These are phyloP conservation scores for Camelina neglecta DNA, from an alignment of 345 rosid species.

Conservation along the genomic window DNA sequence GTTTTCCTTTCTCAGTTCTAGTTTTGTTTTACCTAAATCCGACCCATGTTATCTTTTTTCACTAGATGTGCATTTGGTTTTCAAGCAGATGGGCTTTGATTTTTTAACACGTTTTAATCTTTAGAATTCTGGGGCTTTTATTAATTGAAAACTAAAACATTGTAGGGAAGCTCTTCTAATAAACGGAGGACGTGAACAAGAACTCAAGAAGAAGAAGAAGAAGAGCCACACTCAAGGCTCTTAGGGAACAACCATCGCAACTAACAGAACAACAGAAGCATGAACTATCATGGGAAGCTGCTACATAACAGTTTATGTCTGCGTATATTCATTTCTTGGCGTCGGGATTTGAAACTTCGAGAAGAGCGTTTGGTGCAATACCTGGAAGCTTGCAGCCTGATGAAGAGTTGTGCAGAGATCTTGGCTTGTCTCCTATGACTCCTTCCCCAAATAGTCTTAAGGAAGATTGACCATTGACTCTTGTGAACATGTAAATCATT, in stretches of 20 bases:
- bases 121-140: too few relatives aligned
- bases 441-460: conserved; percentile 33
- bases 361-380: conserved; percentile 82
- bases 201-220: too few relatives aligned
- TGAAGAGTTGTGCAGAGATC: conserved; percentile 76
- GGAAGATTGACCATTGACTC: conserved; percentile 31
- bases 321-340: conserved; percentile 71
- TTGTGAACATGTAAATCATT: conserved; percentile 18
- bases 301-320: conserved; percentile 81
- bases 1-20: too few relatives aligned
- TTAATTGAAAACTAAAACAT: too few relatives aligned
- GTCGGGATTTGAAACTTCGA: conserved; percentile 73
- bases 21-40: too few relatives aligned
- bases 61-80: too few relatives aligned
- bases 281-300: conserved; percentile 90
- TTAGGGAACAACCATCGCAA: conserved; percentile 68
- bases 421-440: conserved; percentile 55
- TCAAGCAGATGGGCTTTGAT: too few relatives aligned
- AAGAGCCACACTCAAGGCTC: conserved; percentile 61
- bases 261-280: conserved; percentile 68
- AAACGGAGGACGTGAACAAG: too few relatives aligned
- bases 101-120: too few relatives aligned
- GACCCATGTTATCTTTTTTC: too few relatives aligned
- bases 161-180: too few relatives aligned
- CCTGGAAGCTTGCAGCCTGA: conserved; percentile 85